Evolutionary conservation across 2,329 filamentous ascomycete species (phyloP).

Genomic region (Trichoderma koningii): DNA sequence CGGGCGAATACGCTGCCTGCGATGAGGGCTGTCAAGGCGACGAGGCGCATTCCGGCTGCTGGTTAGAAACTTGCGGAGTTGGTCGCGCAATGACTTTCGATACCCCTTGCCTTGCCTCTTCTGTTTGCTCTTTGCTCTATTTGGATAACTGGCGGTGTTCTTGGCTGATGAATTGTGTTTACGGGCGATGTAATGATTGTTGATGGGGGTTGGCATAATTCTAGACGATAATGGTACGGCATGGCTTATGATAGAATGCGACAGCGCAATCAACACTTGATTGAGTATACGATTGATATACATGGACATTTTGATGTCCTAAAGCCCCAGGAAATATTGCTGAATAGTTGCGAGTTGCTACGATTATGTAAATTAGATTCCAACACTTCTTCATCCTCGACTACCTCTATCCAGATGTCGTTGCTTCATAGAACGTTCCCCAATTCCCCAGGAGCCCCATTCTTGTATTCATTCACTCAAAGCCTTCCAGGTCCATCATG

Average conservation of each 20-base stretch:
- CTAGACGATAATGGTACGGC: neutral
- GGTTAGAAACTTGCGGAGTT: neutral
- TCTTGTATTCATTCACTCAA: no score
- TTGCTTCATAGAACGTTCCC: neutral
- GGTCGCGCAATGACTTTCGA: neutral
- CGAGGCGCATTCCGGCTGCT: conserved; percentile 41
- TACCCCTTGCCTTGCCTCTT: neutral
- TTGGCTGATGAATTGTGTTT: neutral
- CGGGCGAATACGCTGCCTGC: conserved; percentile 58
- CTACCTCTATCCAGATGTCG: neutral
- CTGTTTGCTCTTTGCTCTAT: neutral
- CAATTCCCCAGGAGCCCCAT: conserved; percentile 30
- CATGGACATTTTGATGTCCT: conserved; percentile 2
- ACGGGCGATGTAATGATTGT: neutral
- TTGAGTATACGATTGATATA: neutral
- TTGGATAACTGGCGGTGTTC: neutral
- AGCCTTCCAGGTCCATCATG: conserved; percentile 56
- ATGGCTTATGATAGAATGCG: neutral
- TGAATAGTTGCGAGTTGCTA: no score
- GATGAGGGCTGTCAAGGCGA: conserved; percentile 60
- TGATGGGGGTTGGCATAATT: neutral
- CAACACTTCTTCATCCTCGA: neutral
- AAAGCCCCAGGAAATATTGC: neutral
- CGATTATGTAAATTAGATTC: no score
- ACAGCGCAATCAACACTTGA: neutral